Base-by-base conservation (phyloP, 108 stramenopile species). In the Pseudonitzschia pungens region DNA sequence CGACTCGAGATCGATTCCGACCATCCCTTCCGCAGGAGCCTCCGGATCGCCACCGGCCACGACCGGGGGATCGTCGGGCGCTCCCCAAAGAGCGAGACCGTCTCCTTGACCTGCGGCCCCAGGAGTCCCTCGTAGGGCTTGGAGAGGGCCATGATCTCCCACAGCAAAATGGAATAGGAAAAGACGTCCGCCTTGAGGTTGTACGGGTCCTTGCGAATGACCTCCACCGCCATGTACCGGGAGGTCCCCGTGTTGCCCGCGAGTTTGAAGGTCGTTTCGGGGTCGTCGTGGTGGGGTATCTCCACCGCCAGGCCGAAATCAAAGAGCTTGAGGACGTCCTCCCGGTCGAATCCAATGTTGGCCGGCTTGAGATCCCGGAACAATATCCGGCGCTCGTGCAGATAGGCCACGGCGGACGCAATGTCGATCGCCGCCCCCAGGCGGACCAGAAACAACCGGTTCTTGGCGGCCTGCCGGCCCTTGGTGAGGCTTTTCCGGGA, bases 211-310 rank as follows among this genome's bases (percentile, higher is more conserved):
- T 89, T 89, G 11, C 88, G 68, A 12, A 89, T 90, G 33, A 92
- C 90, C 70, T 91, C 89, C 0, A 97, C 97, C 9, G 98, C 98
- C 98, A 99, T 99, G 77, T 99, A 99, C 29, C 98, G 78, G 14
- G 92, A 80, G 16, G 87, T 91, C 28, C 83, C 83, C 1, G 83
- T 84, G 53, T 84, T 84, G 20, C 83, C 83, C 12, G 83, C 83
- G 27, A 84, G 58, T 32, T 84, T 84, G 69, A 80, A 84, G 8
- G 83, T 84, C 4, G 76, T 71, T 24, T 80, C 73, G 11, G 76
- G 81, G 57, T 81, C 77, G 20, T 64, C 56, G 36, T 81, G 73
- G 33, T 74, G 56, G 18, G 83, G 83, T 24, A 87, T 66, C 71
- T 87, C 80, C 29, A 80, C 81, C 16, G 82, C 70, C 20, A 89